Conservation (phyloP, 768 basidiomycete genomes). For the Trametes meyenii region DNA sequence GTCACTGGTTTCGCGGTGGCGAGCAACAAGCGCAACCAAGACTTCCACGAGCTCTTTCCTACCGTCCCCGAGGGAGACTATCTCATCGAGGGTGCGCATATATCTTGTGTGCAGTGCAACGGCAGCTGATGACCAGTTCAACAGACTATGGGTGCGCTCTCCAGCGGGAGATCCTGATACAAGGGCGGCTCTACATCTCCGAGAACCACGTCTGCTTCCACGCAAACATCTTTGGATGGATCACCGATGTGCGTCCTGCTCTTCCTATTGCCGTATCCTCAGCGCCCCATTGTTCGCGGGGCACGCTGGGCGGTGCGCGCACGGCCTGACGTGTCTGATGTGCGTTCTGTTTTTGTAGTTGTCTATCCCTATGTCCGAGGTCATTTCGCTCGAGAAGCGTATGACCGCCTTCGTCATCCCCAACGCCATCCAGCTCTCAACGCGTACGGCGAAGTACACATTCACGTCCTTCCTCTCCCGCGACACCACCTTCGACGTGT, state of each 20-base stretch:
- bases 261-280: neutral
- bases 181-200: constrained; percentile 94
- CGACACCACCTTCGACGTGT: constrained; percentile 95
- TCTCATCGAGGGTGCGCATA: constrained; percentile 87
- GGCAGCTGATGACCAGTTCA: constrained; percentile 10
- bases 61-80: constrained; percentile 93
- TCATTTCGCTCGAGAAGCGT: constrained; percentile 87
- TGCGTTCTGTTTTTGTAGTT: constrained; percentile 48
- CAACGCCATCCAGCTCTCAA: constrained; percentile 91
- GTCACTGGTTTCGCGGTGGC: constrained; percentile 98
- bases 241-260: constrained; percentile 78
- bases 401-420: constrained; percentile 99
- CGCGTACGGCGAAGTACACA: constrained; percentile 81
- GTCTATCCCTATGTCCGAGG: constrained; percentile 85
- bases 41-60: constrained; percentile 94
- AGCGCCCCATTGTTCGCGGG: neutral
- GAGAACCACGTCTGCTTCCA: constrained; percentile 99
- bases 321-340: constrained; percentile 17
- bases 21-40: constrained; percentile 89
- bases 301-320: neutral
- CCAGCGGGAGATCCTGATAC: constrained; percentile 94
- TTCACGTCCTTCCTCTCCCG: constrained; percentile 97
- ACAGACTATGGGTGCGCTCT: constrained; percentile 97
- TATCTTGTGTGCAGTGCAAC: constrained; percentile 3
- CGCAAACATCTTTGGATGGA: constrained; percentile 99